These are phyloP conservation scores for Ciborinia camelliae DNA, from an alignment of 2,329 filamentous ascomycete genomes.

Conservation along the genomic window DNA sequence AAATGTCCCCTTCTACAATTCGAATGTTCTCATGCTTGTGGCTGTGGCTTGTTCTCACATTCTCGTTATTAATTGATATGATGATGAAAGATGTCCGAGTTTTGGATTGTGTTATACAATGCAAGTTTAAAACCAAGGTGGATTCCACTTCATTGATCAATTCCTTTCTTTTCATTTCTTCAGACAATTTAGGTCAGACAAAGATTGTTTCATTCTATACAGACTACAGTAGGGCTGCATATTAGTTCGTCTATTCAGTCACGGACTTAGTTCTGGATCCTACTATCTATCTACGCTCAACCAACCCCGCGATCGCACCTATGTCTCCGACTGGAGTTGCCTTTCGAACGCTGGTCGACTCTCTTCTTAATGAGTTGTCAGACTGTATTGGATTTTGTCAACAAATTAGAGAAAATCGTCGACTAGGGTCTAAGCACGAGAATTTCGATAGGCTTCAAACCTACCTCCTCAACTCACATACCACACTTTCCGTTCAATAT, in stretches of 20 bases:
- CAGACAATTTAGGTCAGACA: background rate
- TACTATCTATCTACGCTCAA: conserved; percentile 4
- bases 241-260: conserved; percentile 2
- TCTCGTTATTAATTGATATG: background rate
- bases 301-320: background rate
- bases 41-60: conserved; percentile 2
- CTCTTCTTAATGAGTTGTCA: conserved; percentile 4
- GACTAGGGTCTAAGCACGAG: conserved; percentile 10
- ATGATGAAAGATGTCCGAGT: background rate
- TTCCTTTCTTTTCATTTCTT: background rate
- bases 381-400: conserved; percentile 12
- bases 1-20: background rate
- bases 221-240: background rate
- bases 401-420: conserved; percentile 11
- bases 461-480: background rate
- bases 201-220: conserved; percentile 1
- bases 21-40: background rate
- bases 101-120: background rate
- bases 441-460: conserved; percentile 10
- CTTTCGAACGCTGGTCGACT: conserved; percentile 8
- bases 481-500: conserved; percentile 1
- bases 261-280: background rate
- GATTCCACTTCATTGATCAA: conserved; percentile 9
- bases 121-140: conserved; percentile 11
- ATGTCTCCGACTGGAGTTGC: conserved; percentile 13